Evolutionary conservation across 2,329 filamentous ascomycete genomes (phyloP), one percentile per base, ranked within the genome.

Genomic region (Aspergillus transmontanensis): DNA sequence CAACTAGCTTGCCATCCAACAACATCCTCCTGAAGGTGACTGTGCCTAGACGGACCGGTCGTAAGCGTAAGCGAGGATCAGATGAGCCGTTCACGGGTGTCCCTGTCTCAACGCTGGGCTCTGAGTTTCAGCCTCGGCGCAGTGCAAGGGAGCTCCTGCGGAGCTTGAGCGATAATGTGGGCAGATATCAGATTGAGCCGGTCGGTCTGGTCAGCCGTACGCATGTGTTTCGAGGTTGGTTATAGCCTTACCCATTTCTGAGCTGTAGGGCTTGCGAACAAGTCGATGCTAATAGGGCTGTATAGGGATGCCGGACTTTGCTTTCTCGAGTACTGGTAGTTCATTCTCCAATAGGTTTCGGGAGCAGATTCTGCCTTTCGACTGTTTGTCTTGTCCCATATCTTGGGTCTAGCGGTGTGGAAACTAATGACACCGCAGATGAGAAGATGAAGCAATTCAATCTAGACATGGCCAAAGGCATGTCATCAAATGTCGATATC

Each of bases 1-100:
- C 94, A 9, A 89, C 89, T 48, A 91, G 90, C 73, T 86, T 89
- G 36, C 80, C 86, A 23, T 91, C 92, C 11, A 92, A 93, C 73
- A 96, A 97, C 73, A 81, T 98, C 23, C 84, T 98, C 23, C 83
- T 99, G 59, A 94, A 93, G 75, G 85, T 99, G 60, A 93, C 90
- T 0, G 87, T 98, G 1, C 94, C 95, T 0, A 95, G 89, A 76
- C 84, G 92, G 61, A 97, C 93, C 2, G 94, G 94, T 3, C 87
- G 93, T 64, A 96, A 91, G 78, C 87, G 94, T 63, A 97, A 94
- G 80, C 85, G 89, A 69, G 93, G 92, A n/a, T 88, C 87, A 6
- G 76, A 89, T 60, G 89, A 84, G 5, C 88, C 90, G 0, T 94
- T 88, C 73, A 78, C 83, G 46, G 83, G 83, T 4, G 78, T 82